These are phyloP conservation scores for Colletotrichum sansevieriae DNA, from an alignment of 2,329 filamentous ascomycete species.

Conservation along the genomic window DNA sequence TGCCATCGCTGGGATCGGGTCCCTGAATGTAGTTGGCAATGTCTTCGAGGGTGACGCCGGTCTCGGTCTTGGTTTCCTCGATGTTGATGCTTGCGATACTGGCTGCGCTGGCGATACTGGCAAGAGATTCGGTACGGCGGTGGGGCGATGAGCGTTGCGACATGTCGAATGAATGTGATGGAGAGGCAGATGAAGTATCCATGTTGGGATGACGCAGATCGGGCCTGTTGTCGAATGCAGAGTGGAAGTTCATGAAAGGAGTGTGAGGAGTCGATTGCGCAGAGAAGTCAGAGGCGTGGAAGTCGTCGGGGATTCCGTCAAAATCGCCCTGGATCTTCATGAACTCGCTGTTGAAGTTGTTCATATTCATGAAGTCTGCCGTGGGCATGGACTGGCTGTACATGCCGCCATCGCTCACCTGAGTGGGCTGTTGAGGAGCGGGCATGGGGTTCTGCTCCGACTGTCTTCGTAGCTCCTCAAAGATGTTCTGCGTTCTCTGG, in stretches of 20 bases:
- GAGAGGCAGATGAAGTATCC: constrained; percentile 43
- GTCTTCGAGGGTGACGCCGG: constrained; percentile 89
- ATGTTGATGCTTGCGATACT: constrained; percentile 74
- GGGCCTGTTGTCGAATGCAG: constrained; percentile 59
- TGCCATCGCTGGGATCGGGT: constrained; percentile 79
- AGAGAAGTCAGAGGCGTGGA: constrained; percentile 60
- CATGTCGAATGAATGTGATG: constrained; percentile 43
- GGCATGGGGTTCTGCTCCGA: constrained; percentile 60
- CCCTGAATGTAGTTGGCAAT: constrained; percentile 81
- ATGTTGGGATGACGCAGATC: constrained; percentile 51
- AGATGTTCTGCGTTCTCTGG: constrained; percentile 63
- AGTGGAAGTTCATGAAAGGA: constrained; percentile 59
- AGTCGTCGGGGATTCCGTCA: constrained; percentile 50
- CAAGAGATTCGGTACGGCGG: constrained; percentile 70
- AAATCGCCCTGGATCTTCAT: constrained; percentile 54
- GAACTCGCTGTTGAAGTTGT: constrained; percentile 61
- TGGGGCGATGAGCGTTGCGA: constrained; percentile 56
- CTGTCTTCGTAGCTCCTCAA: constrained; percentile 70
- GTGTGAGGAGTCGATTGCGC: constrained; percentile 67
- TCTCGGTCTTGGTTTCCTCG: constrained; percentile 77
- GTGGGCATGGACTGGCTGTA: constrained; percentile 66
- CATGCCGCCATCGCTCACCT: constrained; percentile 53
- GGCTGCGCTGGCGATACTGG: constrained; percentile 69
- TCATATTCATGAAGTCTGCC: constrained; percentile 69
- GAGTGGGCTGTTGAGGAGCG: constrained; percentile 47